Conservation (phyloP, 495 filamentous ascomycete genomes). For the Acidiella bohemica region DNA sequence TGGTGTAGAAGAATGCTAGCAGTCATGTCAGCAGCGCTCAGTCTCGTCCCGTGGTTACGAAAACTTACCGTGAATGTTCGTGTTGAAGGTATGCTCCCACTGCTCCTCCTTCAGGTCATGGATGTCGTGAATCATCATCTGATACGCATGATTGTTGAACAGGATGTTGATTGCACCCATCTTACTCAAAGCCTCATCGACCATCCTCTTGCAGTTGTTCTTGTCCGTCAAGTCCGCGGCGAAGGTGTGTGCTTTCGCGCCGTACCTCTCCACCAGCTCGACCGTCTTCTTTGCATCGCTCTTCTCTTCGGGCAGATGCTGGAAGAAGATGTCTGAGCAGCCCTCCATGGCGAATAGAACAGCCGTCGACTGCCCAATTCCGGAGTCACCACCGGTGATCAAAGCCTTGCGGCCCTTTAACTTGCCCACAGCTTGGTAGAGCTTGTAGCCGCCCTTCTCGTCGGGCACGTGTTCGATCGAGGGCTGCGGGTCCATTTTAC, state of each 20-base stretch:
- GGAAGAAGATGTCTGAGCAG: conserved; percentile 58
- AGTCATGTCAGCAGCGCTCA: no score
- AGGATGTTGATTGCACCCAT: conserved; percentile 63
- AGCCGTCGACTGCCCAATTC: conserved; percentile 67
- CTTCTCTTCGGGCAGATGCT: conserved; percentile 58
- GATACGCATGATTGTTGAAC: conserved; percentile 63
- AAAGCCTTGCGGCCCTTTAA: conserved; percentile 59
- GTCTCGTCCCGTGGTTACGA: no score
- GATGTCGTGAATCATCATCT: conserved; percentile 66
- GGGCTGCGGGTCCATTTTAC: conserved; percentile 48
- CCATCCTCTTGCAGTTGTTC: conserved; percentile 55
- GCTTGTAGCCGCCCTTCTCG: conserved; percentile 53
- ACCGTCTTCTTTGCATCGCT: conserved; percentile 61
- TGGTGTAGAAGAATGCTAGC: conserved; percentile 35
- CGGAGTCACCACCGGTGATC: conserved; percentile 73
- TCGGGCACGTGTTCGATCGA: conserved; percentile 54
- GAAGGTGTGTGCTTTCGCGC: conserved; percentile 46
- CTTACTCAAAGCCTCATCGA: conserved; percentile 48
- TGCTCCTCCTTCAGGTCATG: conserved; percentile 64
- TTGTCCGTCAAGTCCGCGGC: conserved; percentile 47
- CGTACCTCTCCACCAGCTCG: conserved; percentile 49
- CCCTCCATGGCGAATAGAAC: conserved; percentile 77
- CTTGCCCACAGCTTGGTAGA: conserved; percentile 69
- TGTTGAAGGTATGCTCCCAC: conserved; percentile 45
- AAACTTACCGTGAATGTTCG: conserved; percentile 30